phyloP scores from a whole-genome alignment of 2,329 filamentous ascomycete genomes.

The Fusarium musae region DNA sequence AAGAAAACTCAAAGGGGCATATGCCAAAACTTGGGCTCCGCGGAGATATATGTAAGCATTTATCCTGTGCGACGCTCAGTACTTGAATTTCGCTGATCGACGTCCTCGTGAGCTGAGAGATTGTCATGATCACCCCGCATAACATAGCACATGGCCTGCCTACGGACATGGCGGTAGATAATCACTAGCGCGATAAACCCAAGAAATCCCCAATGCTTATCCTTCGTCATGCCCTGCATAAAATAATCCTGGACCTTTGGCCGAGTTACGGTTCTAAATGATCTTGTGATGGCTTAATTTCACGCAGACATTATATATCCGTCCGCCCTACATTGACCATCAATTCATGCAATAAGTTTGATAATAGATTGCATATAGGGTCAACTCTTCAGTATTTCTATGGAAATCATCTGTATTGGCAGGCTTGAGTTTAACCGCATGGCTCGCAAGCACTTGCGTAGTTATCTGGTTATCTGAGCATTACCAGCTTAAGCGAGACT shows the following conservation, averaged over 20 bases:
- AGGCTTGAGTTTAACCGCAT: accelerated
- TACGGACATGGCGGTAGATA: not conserved
- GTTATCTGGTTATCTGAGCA: accelerated
- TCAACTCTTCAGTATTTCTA: no score
- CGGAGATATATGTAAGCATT: not conserved
- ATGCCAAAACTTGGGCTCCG: not conserved
- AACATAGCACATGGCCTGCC: not conserved
- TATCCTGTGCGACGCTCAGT: not conserved
- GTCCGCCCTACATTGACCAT: accelerated
- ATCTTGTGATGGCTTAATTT: not conserved
- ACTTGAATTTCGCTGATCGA: not conserved
- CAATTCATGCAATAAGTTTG: not conserved
- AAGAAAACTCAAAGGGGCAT: accelerated
- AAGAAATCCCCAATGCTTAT: not conserved
- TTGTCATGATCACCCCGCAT: not conserved
- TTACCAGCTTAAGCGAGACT: not conserved
- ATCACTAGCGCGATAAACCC: not conserved
- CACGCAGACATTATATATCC: not conserved
- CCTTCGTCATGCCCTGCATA: not conserved
- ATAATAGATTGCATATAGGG: accelerated
- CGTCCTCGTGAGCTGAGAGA: not conserved
- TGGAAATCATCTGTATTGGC: accelerated
- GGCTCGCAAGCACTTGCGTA: not conserved
- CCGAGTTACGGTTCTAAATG: accelerated
- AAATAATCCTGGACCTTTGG: not conserved